Conservation (phyloP, 2,329 filamentous ascomycete species). For the Trichoderma citrinoviride region DNA sequence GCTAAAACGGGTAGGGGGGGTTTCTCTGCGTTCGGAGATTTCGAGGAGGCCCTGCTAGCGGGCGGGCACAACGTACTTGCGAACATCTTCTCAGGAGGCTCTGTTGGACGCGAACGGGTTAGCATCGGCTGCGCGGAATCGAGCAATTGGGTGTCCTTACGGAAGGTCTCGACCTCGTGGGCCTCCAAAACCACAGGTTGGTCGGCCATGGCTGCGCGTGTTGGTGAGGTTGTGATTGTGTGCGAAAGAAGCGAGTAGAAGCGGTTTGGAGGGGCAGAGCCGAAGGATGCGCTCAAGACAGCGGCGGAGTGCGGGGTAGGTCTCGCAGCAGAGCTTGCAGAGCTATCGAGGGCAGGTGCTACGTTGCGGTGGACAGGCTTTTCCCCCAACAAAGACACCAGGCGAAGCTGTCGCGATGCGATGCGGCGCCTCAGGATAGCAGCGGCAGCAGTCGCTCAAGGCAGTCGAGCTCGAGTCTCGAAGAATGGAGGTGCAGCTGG, state of each 20-base stretch:
- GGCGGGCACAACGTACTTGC: slow-evolving; percentile 51
- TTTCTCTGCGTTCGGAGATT: slow-evolving; percentile 4
- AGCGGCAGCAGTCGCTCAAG: neutral
- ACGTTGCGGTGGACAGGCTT: neutral
- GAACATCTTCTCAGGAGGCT: slow-evolving; percentile 65
- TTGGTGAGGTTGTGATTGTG: neutral
- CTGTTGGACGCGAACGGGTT: slow-evolving; percentile 37
- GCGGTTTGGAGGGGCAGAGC: slow-evolving; percentile 13
- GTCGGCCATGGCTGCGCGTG: slow-evolving; percentile 42
- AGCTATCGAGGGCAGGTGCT: neutral
- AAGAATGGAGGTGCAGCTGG: neutral
- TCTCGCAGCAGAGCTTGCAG: neutral
- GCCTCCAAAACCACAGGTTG: slow-evolving; percentile 65
- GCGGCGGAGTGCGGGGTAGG: slow-evolving; percentile 21
- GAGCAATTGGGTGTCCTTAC: slow-evolving; percentile 42
- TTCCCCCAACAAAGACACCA: neutral
- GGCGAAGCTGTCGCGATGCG: slow-evolving; percentile 4
- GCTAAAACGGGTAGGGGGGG: neutral
- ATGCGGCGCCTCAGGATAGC: neutral
- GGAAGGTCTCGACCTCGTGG: slow-evolving; percentile 71
- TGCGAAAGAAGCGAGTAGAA: neutral
- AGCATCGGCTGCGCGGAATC: neutral
- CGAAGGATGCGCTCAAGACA: slow-evolving; percentile 6
- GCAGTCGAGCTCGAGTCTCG: slow-evolving; percentile 4
- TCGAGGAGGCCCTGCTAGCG: slow-evolving; percentile 1